These are phyloP conservation scores for Elaeagnus macrophylla DNA, from an alignment of 306 rosid genomes.

Conservation along the genomic window DNA sequence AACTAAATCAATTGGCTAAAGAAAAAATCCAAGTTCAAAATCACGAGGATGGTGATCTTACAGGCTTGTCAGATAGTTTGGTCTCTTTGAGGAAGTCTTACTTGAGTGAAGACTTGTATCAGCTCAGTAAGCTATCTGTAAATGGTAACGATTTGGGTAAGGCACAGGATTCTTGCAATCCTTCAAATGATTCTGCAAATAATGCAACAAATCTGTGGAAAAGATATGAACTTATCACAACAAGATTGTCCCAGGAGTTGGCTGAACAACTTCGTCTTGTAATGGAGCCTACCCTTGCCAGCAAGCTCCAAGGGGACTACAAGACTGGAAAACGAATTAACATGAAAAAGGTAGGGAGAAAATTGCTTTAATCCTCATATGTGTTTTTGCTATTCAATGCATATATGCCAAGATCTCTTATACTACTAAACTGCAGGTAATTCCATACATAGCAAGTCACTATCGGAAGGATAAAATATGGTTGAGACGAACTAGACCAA, in stretches of 20 bases:
- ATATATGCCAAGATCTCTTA: not conserved
- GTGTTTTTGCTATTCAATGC: not conserved
- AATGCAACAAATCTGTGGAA: constrained; percentile 59
- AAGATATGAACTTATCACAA: constrained; percentile 61
- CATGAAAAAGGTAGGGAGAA: constrained; percentile 67
- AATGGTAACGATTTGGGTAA: constrained; percentile 59
- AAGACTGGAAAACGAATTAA: constrained; percentile 86
- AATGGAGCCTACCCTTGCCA: constrained; percentile 82
- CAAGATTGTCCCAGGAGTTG: constrained; percentile 72
- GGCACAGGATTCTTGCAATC: constrained; percentile 36
- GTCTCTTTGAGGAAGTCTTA: constrained; percentile 51
- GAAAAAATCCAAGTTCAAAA: constrained; percentile 33
- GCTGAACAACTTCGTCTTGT: constrained; percentile 91
- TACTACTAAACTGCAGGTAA: constrained; percentile 34
- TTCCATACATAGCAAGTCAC: constrained; percentile 77
- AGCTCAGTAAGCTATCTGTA: constrained; percentile 41
- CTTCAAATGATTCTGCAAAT: constrained; percentile 28
- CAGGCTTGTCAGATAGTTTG: constrained; percentile 36
- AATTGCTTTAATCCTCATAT: not conserved
- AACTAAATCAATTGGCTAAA: constrained; percentile 25
- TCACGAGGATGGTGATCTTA: constrained; percentile 20
- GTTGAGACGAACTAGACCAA: constrained; percentile 82
- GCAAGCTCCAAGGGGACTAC: constrained; percentile 92
- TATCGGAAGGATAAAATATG: constrained; percentile 83
- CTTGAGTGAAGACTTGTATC: constrained; percentile 33